Conservation (phyloP, 345 rosid species). For the Camelina neglecta region DNA sequence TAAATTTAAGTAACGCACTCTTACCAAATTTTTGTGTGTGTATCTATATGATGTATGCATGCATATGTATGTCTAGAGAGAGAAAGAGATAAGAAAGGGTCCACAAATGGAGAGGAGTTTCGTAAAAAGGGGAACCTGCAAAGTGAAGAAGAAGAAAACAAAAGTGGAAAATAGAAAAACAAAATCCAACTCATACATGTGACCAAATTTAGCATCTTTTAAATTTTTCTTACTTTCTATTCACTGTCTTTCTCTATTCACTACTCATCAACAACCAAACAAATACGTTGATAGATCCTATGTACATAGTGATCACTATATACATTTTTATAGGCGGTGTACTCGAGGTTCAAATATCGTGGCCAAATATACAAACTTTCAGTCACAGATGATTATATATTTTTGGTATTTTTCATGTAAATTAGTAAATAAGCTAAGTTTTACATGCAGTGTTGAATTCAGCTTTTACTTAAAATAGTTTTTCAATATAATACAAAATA, state of each 20-base stretch:
- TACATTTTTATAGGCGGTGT: slow-evolving; percentile 47
- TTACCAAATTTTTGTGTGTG: slow-evolving; percentile 9
- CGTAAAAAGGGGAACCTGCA: slow-evolving; percentile 50
- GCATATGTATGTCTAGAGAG: slow-evolving; percentile 32
- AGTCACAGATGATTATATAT: slow-evolving; percentile 33
- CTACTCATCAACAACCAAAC: slow-evolving; percentile 42
- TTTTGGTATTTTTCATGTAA: slow-evolving; percentile 37
- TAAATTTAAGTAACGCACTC: slow-evolving; percentile 34
- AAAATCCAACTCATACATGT: slow-evolving; percentile 51
- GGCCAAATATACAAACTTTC: slow-evolving; percentile 32
- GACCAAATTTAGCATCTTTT: slow-evolving; percentile 50
- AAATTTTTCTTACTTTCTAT: slow-evolving; percentile 35
- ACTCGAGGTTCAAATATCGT: slow-evolving; percentile 45
- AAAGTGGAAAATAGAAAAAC: slow-evolving; percentile 46
- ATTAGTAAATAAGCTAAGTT: slow-evolving; percentile 30
- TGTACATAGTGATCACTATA: slow-evolving; percentile 31
- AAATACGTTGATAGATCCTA: slow-evolving; percentile 47
- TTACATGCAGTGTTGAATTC: slow-evolving; percentile 39
- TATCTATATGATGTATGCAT: neutral
- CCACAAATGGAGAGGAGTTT: slow-evolving; percentile 40
- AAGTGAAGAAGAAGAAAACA: slow-evolving; percentile 52
- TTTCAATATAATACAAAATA: slow-evolving; percentile 24
- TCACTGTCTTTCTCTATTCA: slow-evolving; percentile 46
- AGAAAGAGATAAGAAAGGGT: slow-evolving; percentile 35
- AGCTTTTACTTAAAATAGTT: slow-evolving; percentile 30